Base-by-base conservation (phyloP, 306 rosid genomes). In the Lotus japonicus region DNA sequence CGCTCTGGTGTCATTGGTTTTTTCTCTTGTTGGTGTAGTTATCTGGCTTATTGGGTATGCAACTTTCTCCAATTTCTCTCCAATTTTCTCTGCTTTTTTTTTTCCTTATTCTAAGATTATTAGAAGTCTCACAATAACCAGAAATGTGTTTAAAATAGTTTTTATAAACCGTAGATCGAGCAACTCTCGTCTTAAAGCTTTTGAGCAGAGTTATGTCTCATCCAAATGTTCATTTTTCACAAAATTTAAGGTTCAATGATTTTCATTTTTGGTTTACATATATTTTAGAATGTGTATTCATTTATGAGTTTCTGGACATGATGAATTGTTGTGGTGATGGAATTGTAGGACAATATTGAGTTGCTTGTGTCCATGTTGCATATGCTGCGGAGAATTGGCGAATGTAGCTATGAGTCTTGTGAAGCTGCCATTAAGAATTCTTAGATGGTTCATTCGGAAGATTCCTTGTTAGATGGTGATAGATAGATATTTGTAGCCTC, bases 301-400 rank as follows among this genome's bases (percentile, higher is more conserved):
- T 38, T 11, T 11, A 41, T 53, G 70, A 64, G 13, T 49, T 46
- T 12, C 6, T 72, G 17, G 31, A 62, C 1, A 36, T 53, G 76
- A 36, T 53, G 76, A 18, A 43, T 73, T 28, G 8, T n/a, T 4
- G 16, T 64, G 6, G 7, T 45, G 31, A 56, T 74, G 60, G 42
- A 1, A 17, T 23, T 58, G 70, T 87, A 89, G 98, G 83, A 60
- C 84, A 19, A 74, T 82, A 39, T 59, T 89, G 80, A 85, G 92
- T 73, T 87, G 96, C 69, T 39, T 85, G 74, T 89, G 96, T 82
- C 98, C 98, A 2, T 89, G 92, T 58, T 92, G 92, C 80, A 33
- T 71, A 5, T 84, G 95, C 67, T 78, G 66, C 12, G 48, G 71
- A 18, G 90, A 68, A 68, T 10, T 89, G 36, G 85, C 79, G 0